Evolutionary conservation across 2,329 filamentous ascomycete genomes (phyloP), one percentile per base, ranked within the genome.

Genomic region (Colletotrichum melonis): DNA sequence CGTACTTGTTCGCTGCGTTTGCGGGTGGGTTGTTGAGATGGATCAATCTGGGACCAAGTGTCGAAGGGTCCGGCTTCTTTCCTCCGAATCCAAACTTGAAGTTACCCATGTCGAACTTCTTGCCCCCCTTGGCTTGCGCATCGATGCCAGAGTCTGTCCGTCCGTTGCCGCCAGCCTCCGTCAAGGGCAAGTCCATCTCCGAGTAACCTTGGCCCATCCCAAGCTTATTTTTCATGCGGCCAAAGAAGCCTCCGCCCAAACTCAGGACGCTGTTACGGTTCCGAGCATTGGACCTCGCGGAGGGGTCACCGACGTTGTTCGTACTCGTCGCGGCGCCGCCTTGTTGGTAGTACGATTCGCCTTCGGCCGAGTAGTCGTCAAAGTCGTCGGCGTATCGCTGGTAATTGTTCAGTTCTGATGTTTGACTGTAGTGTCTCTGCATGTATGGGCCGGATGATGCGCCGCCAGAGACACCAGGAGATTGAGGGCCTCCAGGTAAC

Each of bases 171-270:
- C 85, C 84, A 0, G 92, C 86, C 81, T 98, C 95, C 5, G 96
- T 98, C 82, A 99, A 87, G 16, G 97, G 97, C 67, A 99, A 87
- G 81, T 99, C 96, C 97, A 99, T 99, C 84, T 98, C 97, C 42
- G 96, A 98, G 83, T 99, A 98, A 75, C 92, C 90, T 77, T 93
- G 89, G 26, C 91, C 93, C 92, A 98, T 95, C 66, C 97, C 96
- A 74, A 99, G 86, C 88, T 93, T 95, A 81, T 93, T 95, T 86
- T 97, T 98, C 55, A 96, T 93, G 79, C 90, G 92, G 57, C 95
- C 97, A 79, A 98, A 86, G 74, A 98, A 85, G 22, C 96, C 95
- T 74, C 96, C 95, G 74, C 96, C 95, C 79, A 98, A 84, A 77
- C 92, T 91, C 79, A 98, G 84, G 65, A 98, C 93, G 83, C 95